Evolutionary conservation across 2,329 filamentous ascomycete species (phyloP), one percentile per base, ranked within the genome.

Genomic region (Xylariaceae sp.): DNA sequence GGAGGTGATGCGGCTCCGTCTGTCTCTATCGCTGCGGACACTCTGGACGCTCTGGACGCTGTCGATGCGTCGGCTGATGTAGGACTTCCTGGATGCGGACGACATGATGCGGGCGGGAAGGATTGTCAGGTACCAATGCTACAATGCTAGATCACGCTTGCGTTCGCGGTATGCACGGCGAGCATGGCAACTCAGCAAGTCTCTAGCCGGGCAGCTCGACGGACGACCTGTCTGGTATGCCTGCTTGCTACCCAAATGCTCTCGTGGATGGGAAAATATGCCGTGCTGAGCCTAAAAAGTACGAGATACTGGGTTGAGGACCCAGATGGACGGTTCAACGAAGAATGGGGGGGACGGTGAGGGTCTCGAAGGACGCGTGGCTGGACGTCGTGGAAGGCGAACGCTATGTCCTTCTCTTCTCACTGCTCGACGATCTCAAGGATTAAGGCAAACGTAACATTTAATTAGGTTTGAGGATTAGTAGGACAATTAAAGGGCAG

Each of bases 11-110:
- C 81, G 76, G 59, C 75, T 74, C 52, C 70, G 67, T 66, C 75
- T 67, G 62, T 73, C 67, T 73, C 73, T 70, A 67, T 77, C 57
- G 58, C 63, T 73, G 70, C 79, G 72, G 79, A 80, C 63, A 74
- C 75, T 65, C 76, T 78, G 65, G 80, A 82, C 51, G 75, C 74
- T 65, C 76, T 78, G 65, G 80, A 82, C 51, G 75, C 74, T 63
- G 77, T 76, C 68, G 81, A 84, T 81, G 83, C 83, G 71, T 55
- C 65, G 63, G 42, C 62, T 61, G 45, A 66, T 57, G 18, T 66
- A 64, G n/a, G 64, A 66, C 48, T 60, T 63, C 50, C 64, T 55
- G 10, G 64, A 64, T 54, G 44, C 52, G 34, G 62, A 60, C 53
- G 64, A 66, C 64, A 66, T 66, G 45, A 52, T 62, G 61, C 47